Evolutionary conservation across 225 moss, liverwort and hornwort species (phyloP).

Genomic region (Physcomitrium patens): DNA sequence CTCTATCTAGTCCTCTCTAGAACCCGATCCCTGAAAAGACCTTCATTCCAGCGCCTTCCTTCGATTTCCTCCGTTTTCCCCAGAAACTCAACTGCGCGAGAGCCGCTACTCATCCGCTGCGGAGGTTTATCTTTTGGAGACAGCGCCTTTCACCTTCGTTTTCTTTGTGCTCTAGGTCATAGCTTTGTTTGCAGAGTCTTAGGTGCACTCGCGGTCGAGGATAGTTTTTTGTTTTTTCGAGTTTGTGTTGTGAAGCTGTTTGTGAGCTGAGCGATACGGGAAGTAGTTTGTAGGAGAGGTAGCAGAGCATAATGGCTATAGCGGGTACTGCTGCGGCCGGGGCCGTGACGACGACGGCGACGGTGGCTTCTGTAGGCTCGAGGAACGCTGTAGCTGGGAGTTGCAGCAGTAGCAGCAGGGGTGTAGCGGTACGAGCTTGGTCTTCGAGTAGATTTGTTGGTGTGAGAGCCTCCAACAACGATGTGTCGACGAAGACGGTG

Average conservation of each 20-base stretch:
- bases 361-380: slow-evolving; percentile 30
- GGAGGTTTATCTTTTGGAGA: too few relatives aligned
- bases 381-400: slow-evolving; percentile 30
- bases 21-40: too few relatives aligned
- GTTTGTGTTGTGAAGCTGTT: neutral
- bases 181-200: too few relatives aligned
- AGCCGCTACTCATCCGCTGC: too few relatives aligned
- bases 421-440: neutral
- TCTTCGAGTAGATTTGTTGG: slow-evolving; percentile 2
- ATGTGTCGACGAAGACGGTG: slow-evolving; percentile 48
- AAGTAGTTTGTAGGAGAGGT: neutral
- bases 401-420: slow-evolving; percentile 14
- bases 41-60: too few relatives aligned
- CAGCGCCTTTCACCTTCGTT: too few relatives aligned
- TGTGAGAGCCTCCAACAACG: slow-evolving; percentile 46
- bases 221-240: too few relatives aligned
- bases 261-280: neutral
- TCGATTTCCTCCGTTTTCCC: too few relatives aligned
- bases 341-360: slow-evolving; percentile 21
- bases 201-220: too few relatives aligned
- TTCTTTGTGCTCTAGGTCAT: neutral
- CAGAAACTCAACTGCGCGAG: too few relatives aligned
- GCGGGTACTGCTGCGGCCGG: slow-evolving; percentile 29
- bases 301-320: slow-evolving; percentile 30
- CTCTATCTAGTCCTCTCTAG: too few relatives aligned